Percentiles rank a stretch among this genome's conserved stretches.
Conservation (phyloP, 331 rosid genomes). For the Saraca asoca region DNA sequence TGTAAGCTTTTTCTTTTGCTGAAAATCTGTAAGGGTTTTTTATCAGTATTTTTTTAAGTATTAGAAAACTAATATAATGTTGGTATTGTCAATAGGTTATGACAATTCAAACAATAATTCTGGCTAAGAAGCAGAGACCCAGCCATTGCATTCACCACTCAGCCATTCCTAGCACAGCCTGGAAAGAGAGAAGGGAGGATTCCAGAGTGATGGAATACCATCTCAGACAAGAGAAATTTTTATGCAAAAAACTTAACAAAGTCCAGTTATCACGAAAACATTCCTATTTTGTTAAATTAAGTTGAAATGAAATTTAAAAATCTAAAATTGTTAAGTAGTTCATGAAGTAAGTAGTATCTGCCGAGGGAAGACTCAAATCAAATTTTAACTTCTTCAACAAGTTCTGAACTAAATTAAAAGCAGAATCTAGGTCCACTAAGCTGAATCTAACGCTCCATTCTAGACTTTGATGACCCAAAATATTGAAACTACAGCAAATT, state of each 20-base stretch:
- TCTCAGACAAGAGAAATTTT: slow-evolving; percentile 23
- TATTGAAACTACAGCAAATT: slow-evolving; percentile 24
- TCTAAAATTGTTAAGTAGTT: slow-evolving; percentile 1
- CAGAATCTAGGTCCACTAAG: slow-evolving; percentile 3
- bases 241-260: background rate
- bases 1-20: background rate
- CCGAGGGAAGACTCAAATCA: slow-evolving; percentile 6
- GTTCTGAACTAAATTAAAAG: slow-evolving; percentile 1
- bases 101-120: slow-evolving; percentile 10
- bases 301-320: slow-evolving; percentile 25
- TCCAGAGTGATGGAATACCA: background rate
- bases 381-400: slow-evolving; percentile 8
- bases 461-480: slow-evolving; percentile 22
- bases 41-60: no score
- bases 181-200: background rate
- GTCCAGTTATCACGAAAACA: background rate
- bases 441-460: background rate
- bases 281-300: background rate
- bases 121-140: slow-evolving; percentile 16
- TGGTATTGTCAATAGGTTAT: slow-evolving; percentile 7
- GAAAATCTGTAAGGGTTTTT: no score
- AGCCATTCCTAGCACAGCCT: background rate
- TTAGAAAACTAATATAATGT: background rate
- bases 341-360: slow-evolving; percentile 5
- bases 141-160: background rate